These are phyloP conservation scores for Marchantia paleacea DNA, from an alignment of 225 moss, liverwort and hornwort genomes.

Conservation along the genomic window DNA sequence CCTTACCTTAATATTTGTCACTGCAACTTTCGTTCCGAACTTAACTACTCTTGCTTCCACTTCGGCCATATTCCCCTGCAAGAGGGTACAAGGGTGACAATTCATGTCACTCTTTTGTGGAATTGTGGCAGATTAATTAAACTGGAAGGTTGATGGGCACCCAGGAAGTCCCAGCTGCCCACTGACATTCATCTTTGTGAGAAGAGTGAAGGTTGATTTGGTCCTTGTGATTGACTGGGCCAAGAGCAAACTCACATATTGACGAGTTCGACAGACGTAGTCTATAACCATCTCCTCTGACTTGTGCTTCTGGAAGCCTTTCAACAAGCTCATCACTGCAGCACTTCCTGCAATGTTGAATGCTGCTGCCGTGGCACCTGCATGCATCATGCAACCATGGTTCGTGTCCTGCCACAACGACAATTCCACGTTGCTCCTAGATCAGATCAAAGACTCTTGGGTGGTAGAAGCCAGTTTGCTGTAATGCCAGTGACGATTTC, in stretches of 20 bases:
- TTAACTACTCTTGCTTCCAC: slow-evolving; percentile 38
- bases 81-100: neutral
- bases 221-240: too few species aligned
- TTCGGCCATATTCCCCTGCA: slow-evolving; percentile 39
- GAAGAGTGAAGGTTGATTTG: too few species aligned
- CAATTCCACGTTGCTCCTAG: too few species aligned
- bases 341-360: slow-evolving; percentile 36
- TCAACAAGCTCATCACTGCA: slow-evolving; percentile 32
- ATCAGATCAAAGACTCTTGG: too few species aligned
- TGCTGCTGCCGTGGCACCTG: slow-evolving; percentile 34
- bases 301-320: slow-evolving; percentile 28
- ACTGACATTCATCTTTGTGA: too few species aligned
- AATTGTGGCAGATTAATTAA: too few species aligned
- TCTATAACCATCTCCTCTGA: slow-evolving; percentile 35
- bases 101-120: neutral
- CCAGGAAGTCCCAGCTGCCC: too few species aligned
- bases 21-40: slow-evolving; percentile 27
- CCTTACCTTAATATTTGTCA: slow-evolving; percentile 30
- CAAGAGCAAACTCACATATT: slow-evolving; percentile 24
- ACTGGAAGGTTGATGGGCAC: too few species aligned
- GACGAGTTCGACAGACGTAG: slow-evolving; percentile 40
- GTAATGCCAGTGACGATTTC: too few species aligned
- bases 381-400: slow-evolving; percentile 48
- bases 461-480: neutral
- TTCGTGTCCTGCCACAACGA: slow-evolving; percentile 39